Percentiles rank a stretch among this genome's conserved stretches.
Conservation (phyloP, 176 grass and related monocot genomes). For the Oryza glaberrima region DNA sequence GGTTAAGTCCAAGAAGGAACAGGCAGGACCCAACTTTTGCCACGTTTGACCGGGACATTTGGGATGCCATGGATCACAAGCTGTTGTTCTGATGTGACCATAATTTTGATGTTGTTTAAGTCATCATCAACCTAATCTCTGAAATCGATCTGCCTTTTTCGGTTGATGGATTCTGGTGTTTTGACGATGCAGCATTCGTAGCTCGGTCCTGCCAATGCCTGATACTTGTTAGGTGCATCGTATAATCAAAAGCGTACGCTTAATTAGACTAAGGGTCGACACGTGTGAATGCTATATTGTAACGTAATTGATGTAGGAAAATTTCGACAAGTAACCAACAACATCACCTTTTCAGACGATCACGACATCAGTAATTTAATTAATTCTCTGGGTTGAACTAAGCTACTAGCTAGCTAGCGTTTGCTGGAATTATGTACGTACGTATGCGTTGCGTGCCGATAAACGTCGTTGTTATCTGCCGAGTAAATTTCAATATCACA, state of each 20-base stretch:
- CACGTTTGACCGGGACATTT: slow-evolving; percentile 45
- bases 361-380: slow-evolving; percentile 45
- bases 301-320: slow-evolving; percentile 27
- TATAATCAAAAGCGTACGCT: slow-evolving; percentile 4
- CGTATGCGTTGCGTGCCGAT: not conserved
- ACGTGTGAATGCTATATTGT: slow-evolving; percentile 26
- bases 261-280: slow-evolving; percentile 26
- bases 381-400: not conserved
- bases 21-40: slow-evolving; percentile 42
- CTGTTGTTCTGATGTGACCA: slow-evolving; percentile 40
- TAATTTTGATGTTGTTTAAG: slow-evolving; percentile 36
- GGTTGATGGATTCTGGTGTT: slow-evolving; percentile 31
- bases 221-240: slow-evolving; percentile 18
- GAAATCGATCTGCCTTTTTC: slow-evolving; percentile 29
- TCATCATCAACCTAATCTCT: slow-evolving; percentile 32
- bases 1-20: slow-evolving; percentile 48
- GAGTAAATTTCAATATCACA: not conserved
- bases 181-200: slow-evolving; percentile 13
- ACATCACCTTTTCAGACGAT: slow-evolving; percentile 48
- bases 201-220: not conserved
- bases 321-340: slow-evolving; percentile 52
- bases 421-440: slow-evolving; percentile 22
- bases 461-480: slow-evolving; percentile 27
- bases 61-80: slow-evolving; percentile 43
- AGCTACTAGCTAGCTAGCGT: not conserved